These are phyloP conservation scores for Plasmodium ovale DNA, from an alignment of 169 alveolate species.

Conservation along the genomic window DNA sequence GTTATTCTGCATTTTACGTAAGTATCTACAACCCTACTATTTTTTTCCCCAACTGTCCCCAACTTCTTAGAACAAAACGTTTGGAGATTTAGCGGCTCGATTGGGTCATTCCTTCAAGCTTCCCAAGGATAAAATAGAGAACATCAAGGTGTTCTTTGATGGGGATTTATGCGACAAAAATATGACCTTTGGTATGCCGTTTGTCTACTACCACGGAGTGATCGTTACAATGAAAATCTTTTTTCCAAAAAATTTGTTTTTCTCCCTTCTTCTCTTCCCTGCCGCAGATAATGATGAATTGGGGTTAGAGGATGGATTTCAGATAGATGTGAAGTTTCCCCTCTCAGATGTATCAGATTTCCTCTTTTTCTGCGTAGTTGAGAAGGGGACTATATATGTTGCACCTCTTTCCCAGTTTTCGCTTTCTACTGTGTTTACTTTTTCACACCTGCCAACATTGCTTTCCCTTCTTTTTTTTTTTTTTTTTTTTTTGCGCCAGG, in stretches of 20 bases:
- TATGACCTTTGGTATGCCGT: slow-evolving; percentile 38
- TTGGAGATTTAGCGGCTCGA: slow-evolving; percentile 52
- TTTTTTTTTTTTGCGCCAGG: slow-evolving; percentile 12
- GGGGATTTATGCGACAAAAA: slow-evolving; percentile 64
- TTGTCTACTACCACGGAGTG: background rate
- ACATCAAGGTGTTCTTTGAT: slow-evolving; percentile 64
- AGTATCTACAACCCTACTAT: background rate
- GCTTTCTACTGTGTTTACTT: background rate
- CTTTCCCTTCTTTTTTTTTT: background rate
- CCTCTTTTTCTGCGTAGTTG: background rate
- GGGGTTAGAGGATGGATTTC: slow-evolving; percentile 67
- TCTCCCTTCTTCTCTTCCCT: background rate
- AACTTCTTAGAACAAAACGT: slow-evolving; percentile 43
- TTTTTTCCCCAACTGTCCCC: background rate
- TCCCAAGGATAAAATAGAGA: slow-evolving; percentile 55
- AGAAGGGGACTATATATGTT: background rate
- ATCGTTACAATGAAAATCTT: background rate
- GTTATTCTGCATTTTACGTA: background rate
- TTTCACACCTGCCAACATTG: background rate
- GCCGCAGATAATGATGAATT: slow-evolving; percentile 45
- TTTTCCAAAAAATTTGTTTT: background rate
- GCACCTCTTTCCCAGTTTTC: background rate
- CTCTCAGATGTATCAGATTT: slow-evolving; percentile 21
- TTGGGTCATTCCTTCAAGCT: slow-evolving; percentile 58
- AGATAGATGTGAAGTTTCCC: slow-evolving; percentile 70